phyloP scores from a whole-genome alignment of 192 early-diverging fungal genomes.

The Coemansia sp. region DNA sequence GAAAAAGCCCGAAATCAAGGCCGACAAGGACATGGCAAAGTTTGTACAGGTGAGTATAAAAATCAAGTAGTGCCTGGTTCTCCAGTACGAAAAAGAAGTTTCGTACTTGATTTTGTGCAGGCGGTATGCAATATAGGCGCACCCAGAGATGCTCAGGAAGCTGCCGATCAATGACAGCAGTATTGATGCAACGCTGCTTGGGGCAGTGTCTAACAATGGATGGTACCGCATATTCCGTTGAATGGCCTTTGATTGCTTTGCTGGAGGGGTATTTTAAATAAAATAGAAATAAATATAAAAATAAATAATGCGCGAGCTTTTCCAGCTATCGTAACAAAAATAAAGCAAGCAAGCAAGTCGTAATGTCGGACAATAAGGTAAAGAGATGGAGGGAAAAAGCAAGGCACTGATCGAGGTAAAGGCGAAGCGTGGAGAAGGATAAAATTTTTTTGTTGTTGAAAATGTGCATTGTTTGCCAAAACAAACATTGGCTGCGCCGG shows the following conservation, averaged over 20 bases:
- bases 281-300: neutral
- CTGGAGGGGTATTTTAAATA: neutral
- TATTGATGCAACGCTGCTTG: conserved; percentile 45
- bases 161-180: conserved; percentile 23
- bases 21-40: conserved; percentile 11
- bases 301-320: neutral
- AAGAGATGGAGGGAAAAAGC: neutral
- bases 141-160: conserved; percentile 23
- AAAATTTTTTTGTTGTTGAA: neutral
- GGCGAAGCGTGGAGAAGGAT: neutral
- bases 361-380: neutral
- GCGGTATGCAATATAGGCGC: conserved; percentile 13
- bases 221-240: conserved; percentile 23
- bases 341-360: neutral
- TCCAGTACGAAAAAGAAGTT: conserved; percentile 18
- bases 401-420: neutral
- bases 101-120: conserved; percentile 6
- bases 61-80: conserved; percentile 30
- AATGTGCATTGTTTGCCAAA: neutral
- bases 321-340: neutral
- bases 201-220: conserved; percentile 37
- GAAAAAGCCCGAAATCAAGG: conserved; percentile 26
- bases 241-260: too few species aligned
- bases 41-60: conserved; percentile 15
- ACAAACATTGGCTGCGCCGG: neutral